These are phyloP conservation scores for Pleurostoma richardsiae DNA, from an alignment of 2,329 filamentous ascomycete genomes.

Conservation along the genomic window DNA sequence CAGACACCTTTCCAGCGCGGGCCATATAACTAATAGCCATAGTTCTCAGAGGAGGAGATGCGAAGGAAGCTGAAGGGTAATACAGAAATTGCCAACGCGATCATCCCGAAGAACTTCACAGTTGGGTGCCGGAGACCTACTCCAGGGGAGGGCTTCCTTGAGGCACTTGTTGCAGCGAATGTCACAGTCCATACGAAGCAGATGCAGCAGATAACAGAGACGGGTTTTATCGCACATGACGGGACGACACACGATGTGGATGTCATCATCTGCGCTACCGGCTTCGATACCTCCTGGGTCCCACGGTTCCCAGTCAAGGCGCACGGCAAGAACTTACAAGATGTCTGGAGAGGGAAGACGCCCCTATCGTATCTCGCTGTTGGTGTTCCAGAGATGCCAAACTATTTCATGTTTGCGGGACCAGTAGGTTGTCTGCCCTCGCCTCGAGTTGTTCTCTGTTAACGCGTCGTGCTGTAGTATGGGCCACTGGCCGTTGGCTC, in stretches of 20 bases:
- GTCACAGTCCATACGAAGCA: neutral
- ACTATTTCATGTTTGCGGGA: too few relatives aligned
- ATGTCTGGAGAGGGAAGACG: too few relatives aligned
- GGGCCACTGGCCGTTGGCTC: conserved; percentile 17
- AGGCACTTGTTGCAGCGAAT: conserved; percentile 2
- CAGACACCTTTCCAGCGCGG: neutral
- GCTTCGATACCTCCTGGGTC: conserved; percentile 18
- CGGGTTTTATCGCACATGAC: conserved; percentile 5
- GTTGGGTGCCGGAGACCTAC: conserved; percentile 3
- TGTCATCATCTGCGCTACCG: conserved; percentile 28
- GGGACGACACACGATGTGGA: conserved; percentile 21
- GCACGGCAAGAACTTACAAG: neutral
- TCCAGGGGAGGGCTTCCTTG: conserved; percentile 5
- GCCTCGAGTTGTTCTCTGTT: too few relatives aligned
- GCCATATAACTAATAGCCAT: neutral
- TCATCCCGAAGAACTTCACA: conserved; percentile 5
- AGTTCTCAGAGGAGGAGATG: conserved; percentile 5
- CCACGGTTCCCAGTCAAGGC: conserved; percentile 14
- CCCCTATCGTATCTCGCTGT: too few relatives aligned
- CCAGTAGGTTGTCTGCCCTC: too few relatives aligned
- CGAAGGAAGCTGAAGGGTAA: conserved; percentile 1
- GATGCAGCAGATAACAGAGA: neutral
- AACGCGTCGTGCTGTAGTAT: conserved; percentile 1
- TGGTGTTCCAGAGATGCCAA: too few relatives aligned
- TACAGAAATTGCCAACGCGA: neutral